Evolutionary conservation across 441 rosid genomes (phyloP), one percentile per base, ranked within the genome.

Genomic region (Aquilaria agallochum): DNA sequence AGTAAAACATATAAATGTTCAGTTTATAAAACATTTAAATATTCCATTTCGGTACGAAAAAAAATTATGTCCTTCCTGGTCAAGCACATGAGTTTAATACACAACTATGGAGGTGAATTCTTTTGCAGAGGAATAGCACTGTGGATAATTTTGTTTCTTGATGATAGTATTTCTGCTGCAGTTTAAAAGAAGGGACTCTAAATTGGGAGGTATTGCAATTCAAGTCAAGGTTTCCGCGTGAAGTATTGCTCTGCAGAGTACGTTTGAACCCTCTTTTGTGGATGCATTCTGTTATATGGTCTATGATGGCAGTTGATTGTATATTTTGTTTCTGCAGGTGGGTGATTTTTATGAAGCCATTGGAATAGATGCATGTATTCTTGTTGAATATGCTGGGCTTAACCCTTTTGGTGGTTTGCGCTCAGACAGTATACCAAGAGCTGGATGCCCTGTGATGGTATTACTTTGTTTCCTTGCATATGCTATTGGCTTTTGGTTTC

Each of bases 391-490:
- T 76, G 99, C 98, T 77, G 99, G 99, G 76, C 68, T 95, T 56
- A 95, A 95, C 81, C 99, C 99, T 57, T 92, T 92, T 77, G 99
- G 99, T 55, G 98, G 97, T 68, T 72, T 86, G 70, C 96, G 98
- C 40, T 75, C 95, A 5, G 98, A 89, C 64, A 92, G 90, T 64
- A 72, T 85, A 70, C 99, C 99, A 5, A 87, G 83, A 79, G 99
- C 99, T 78, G 99, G 99, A 64, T 95, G 99, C 72, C 99, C 99
- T 64, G 80, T 92, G 20, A 77, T 89, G 98, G 99, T 95, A 89
- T 59, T 56, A 3, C 49, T 66, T 61, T 60, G 49, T 63, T 62
- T 31, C 57, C 44, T 45, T 50, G 7, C 47, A 42, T 13, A 27
- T 34, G 56, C 8, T 53, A n/a, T 40, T 40, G 12, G 60, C 49